Conservation (phyloP, 306 rosid genomes). For the Gynostemma pentaphyllum region DNA sequence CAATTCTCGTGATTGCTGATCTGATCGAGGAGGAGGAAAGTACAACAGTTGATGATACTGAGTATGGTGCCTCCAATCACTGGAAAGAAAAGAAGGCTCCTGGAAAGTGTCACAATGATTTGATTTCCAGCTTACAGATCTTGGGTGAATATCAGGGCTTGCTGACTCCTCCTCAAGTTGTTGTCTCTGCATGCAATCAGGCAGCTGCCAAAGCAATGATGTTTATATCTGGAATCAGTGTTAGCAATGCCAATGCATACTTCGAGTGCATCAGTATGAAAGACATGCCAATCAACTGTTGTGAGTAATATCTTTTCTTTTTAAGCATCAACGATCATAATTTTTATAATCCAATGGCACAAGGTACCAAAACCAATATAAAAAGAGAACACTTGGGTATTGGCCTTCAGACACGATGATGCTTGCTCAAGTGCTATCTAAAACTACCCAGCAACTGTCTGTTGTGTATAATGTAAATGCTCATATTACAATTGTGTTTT, state of each 20-base stretch:
- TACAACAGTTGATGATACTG: slow-evolving; percentile 32
- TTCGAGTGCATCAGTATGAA: slow-evolving; percentile 59
- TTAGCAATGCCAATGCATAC: slow-evolving; percentile 62
- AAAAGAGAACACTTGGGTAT: neutral
- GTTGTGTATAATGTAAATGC: neutral
- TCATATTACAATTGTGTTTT: neutral
- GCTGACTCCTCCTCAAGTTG: slow-evolving; percentile 71
- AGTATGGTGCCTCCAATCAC: slow-evolving; percentile 26
- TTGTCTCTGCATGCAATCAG: slow-evolving; percentile 67
- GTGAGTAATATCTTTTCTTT: slow-evolving; percentile 36
- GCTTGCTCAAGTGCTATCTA: neutral
- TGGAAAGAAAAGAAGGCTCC: slow-evolving; percentile 52
- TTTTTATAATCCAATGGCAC: neutral
- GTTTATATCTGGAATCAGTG: slow-evolving; percentile 55
- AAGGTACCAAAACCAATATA: neutral
- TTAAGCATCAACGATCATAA: neutral
- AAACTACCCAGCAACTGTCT: neutral
- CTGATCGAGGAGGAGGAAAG: slow-evolving; percentile 81
- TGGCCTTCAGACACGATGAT: neutral
- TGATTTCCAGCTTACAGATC: slow-evolving; percentile 66
- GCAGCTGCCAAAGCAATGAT: slow-evolving; percentile 90
- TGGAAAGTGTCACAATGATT: slow-evolving; percentile 46
- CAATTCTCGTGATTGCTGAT: slow-evolving; percentile 67
- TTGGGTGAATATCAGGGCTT: slow-evolving; percentile 80
- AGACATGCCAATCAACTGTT: slow-evolving; percentile 62